Conservation (phyloP, 2,329 filamentous ascomycete genomes). For the Claviceps digitariae region DNA sequence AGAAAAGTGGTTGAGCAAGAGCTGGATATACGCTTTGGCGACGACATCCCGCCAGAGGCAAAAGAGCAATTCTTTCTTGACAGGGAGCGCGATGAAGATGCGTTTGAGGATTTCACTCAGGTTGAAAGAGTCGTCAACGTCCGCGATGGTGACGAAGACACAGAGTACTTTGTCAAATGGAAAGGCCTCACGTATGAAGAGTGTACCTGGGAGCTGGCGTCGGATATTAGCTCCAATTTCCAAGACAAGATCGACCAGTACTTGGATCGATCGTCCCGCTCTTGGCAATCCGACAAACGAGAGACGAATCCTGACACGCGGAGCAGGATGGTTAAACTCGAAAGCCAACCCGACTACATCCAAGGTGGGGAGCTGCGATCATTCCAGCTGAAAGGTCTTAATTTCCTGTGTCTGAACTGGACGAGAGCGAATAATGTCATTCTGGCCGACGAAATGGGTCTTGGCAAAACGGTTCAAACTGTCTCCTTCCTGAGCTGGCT, state of each 20-base stretch:
- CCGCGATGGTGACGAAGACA: slow-evolving; percentile 64
- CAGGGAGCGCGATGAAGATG: slow-evolving; percentile 78
- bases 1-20: slow-evolving; percentile 71
- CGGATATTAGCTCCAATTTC: slow-evolving; percentile 62
- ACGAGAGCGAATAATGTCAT: slow-evolving; percentile 89
- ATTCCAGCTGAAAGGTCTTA: slow-evolving; percentile 87
- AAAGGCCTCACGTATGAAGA: slow-evolving; percentile 86
- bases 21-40: slow-evolving; percentile 60
- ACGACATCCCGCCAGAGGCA: slow-evolving; percentile 69
- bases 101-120: slow-evolving; percentile 77
- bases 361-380: slow-evolving; percentile 72
- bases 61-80: slow-evolving; percentile 93
- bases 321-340: slow-evolving; percentile 57
- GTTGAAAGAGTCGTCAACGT: slow-evolving; percentile 86
- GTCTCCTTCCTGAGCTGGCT: slow-evolving; percentile 97
- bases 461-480: slow-evolving; percentile 96
- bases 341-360: slow-evolving; percentile 76
- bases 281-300: slow-evolving; percentile 65
- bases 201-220: slow-evolving; percentile 82
- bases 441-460: slow-evolving; percentile 94
- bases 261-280: slow-evolving; percentile 67
- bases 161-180: slow-evolving; percentile 94
- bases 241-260: slow-evolving; percentile 88
- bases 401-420: slow-evolving; percentile 96
- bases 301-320: slow-evolving; percentile 67